A percentile compares a stretch with the other conserved stretches of the same genome.
These are phyloP conservation scores for Fusarium cyanostomum DNA, from an alignment of 2,329 filamentous ascomycete species.

Conservation along the genomic window DNA sequence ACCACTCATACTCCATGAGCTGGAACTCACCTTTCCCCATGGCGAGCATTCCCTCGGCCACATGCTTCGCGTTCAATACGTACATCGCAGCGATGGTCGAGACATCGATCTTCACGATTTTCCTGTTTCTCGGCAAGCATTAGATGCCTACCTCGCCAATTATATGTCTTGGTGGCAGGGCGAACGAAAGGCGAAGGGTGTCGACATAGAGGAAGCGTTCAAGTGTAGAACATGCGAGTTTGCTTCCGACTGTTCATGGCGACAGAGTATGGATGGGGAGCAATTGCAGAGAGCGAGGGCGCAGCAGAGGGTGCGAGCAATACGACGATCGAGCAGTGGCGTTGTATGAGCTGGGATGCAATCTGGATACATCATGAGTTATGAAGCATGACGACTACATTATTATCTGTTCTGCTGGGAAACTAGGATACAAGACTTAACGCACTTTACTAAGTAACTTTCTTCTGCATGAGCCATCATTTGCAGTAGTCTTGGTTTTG, in stretches of 20 bases:
- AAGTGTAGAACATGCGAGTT: constrained; percentile 92
- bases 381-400: constrained; percentile 22
- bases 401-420: neutral
- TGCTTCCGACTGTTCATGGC: constrained; percentile 80
- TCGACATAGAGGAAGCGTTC: constrained; percentile 84
- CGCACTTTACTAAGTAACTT: no score
- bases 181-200: constrained; percentile 74
- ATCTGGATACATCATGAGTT: constrained; percentile 25
- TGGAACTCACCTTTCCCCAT: constrained; percentile 62
- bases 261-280: constrained; percentile 73
- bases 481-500: no score
- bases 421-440: constrained; percentile 3
- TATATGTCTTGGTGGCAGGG: constrained; percentile 92
- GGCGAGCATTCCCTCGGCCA: constrained; percentile 59
- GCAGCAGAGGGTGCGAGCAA: constrained; percentile 37
- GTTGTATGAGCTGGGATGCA: constrained; percentile 13
- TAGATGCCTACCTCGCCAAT: constrained; percentile 73
- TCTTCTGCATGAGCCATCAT: no score
- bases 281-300: constrained; percentile 36
- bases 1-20: constrained; percentile 56
- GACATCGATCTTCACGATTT: constrained; percentile 68
- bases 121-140: constrained; percentile 69
- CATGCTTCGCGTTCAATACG: constrained; percentile 64
- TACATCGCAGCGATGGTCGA: constrained; percentile 61
- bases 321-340: constrained; percentile 14